phyloP scores from a whole-genome alignment of 441 rosid genomes.

The Pelargonium citronellum region DNA sequence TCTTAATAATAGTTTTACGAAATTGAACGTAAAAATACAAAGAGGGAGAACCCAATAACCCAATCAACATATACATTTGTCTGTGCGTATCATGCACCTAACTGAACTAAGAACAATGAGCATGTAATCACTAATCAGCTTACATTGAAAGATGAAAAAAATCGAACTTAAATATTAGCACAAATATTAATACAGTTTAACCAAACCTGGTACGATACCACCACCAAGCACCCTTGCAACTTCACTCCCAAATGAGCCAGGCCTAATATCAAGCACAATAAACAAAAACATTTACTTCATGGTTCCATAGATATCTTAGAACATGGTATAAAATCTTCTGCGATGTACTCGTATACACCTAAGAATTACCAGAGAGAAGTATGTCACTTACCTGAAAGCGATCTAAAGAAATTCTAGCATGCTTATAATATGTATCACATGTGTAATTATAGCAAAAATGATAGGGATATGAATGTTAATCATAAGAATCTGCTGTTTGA shows the following conservation, averaged over 20 bases:
- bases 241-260: constrained; percentile 72
- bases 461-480: background rate
- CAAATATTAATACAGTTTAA: constrained; percentile 10
- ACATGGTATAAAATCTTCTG: background rate
- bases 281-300: constrained; percentile 11
- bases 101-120: too few relatives aligned
- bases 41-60: too few relatives aligned
- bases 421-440: background rate
- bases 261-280: constrained; percentile 36
- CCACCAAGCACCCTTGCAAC: constrained; percentile 91
- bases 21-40: too few relatives aligned
- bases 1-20: too few relatives aligned
- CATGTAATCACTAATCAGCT: too few relatives aligned
- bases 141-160: background rate
- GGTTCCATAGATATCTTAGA: background rate
- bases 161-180: background rate
- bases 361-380: background rate
- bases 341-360: background rate
- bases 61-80: too few relatives aligned
- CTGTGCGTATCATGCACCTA: too few relatives aligned
- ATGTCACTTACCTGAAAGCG: background rate
- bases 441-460: background rate
- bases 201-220: constrained; percentile 87
- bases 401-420: background rate
- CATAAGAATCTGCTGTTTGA: background rate